These are phyloP conservation scores for Oemleria cerasiformis DNA, from an alignment of 306 rosid species.

Conservation along the genomic window DNA sequence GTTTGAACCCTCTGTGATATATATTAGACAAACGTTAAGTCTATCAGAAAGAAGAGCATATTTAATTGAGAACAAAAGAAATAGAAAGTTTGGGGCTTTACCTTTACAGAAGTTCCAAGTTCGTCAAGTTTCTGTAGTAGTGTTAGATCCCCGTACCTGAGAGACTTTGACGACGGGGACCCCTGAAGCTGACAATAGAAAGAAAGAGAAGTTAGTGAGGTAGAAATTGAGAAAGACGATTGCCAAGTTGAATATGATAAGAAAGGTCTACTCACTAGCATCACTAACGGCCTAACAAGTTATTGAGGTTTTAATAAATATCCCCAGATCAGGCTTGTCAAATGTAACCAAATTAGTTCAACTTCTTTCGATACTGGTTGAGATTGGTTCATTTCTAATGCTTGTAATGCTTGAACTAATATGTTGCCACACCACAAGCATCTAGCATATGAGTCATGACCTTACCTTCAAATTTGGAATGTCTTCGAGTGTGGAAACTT, in stretches of 20 bases:
- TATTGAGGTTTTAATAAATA: neutral
- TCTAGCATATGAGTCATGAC: constrained; percentile 4
- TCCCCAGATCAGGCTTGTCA: neutral
- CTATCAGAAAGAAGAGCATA: constrained; percentile 20
- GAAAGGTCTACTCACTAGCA: neutral
- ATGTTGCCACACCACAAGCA: neutral
- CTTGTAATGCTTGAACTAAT: neutral
- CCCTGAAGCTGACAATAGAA: constrained; percentile 32
- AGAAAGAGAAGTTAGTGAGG: neutral
- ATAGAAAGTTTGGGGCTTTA: constrained; percentile 23
- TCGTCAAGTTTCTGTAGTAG: constrained; percentile 86
- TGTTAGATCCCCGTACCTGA: constrained; percentile 50
- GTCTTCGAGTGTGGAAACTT: constrained; percentile 54
- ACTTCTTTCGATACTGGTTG: neutral
- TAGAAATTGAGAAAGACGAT: neutral
- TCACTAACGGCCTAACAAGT: neutral
- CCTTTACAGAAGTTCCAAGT: constrained; percentile 90
- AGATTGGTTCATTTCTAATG: neutral
- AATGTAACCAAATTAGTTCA: neutral
- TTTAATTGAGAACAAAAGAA: neutral
- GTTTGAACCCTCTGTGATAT: constrained; percentile 69
- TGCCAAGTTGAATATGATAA: neutral
- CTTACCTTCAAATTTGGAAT: constrained; percentile 52
- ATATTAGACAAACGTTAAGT: constrained; percentile 19
- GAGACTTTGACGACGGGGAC: constrained; percentile 69